A percentile compares a stretch with the other conserved stretches of the same genome.
phyloP scores from a whole-genome alignment of 331 rosid genomes.

The Dryas integrifolia region DNA sequence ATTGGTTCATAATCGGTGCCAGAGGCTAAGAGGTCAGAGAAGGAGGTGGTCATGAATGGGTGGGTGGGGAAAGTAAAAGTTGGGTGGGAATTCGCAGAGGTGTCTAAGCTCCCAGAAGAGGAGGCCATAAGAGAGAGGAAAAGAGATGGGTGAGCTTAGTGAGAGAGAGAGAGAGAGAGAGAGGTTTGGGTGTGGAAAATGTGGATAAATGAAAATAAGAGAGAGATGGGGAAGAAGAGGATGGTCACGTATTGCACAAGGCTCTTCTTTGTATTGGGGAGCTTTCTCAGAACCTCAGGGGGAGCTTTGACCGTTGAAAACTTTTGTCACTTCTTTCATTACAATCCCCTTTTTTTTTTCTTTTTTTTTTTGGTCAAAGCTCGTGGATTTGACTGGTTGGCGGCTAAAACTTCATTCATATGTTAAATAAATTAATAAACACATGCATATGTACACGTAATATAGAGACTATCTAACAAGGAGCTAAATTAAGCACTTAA shows the following conservation, averaged over 20 bases:
- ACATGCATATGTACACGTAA: too few relatives aligned
- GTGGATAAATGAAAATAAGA: slow-evolving; percentile 9
- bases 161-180: slow-evolving; percentile 2
- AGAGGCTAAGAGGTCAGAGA: slow-evolving; percentile 65
- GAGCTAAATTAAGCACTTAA: too few relatives aligned
- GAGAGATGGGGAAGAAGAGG: slow-evolving; percentile 11
- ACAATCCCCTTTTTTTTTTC: not conserved
- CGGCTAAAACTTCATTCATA: slow-evolving; percentile 35
- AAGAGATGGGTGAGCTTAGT: not conserved
- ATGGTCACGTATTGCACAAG: slow-evolving; percentile 49
- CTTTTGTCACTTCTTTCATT: not conserved
- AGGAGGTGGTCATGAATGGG: slow-evolving; percentile 71
- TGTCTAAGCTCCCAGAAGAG: slow-evolving; percentile 63
- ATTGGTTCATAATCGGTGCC: slow-evolving; percentile 20
- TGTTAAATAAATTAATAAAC: too few relatives aligned
- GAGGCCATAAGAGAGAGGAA: slow-evolving; percentile 35
- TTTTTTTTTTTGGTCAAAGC: slow-evolving; percentile 47
- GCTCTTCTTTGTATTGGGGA: slow-evolving; percentile 31
- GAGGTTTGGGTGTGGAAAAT: not conserved
- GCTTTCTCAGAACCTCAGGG: slow-evolving; percentile 45
- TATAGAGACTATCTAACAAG: too few relatives aligned
- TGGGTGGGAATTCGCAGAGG: slow-evolving; percentile 44
- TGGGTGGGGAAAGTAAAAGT: slow-evolving; percentile 52
- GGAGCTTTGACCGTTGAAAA: slow-evolving; percentile 51
- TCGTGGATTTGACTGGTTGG: slow-evolving; percentile 73